Evolutionary conservation across 2,329 filamentous ascomycete species (phyloP).

Genomic region (Fusarium equiseti): DNA sequence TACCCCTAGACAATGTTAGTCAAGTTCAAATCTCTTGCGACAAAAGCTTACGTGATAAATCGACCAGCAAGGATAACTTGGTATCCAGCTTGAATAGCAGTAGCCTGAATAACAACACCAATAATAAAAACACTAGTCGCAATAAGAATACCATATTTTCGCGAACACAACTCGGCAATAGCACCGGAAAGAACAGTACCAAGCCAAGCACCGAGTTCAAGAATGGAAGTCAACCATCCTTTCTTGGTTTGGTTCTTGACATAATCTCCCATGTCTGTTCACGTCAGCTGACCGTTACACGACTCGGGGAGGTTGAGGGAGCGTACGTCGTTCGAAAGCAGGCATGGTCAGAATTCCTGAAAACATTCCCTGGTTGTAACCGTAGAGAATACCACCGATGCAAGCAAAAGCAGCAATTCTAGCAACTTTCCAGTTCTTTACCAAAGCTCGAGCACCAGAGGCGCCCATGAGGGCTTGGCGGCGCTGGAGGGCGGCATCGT

Average conservation of each 20-base stretch:
- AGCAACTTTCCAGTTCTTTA: slow-evolving; percentile 72
- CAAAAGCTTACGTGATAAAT: slow-evolving; percentile 68
- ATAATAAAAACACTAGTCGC: slow-evolving; percentile 75
- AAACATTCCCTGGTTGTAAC: slow-evolving; percentile 76
- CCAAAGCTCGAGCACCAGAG: slow-evolving; percentile 63
- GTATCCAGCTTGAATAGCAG: slow-evolving; percentile 67
- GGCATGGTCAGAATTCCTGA: slow-evolving; percentile 73
- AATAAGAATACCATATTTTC: slow-evolving; percentile 77
- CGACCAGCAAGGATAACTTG: slow-evolving; percentile 75
- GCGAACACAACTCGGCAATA: slow-evolving; percentile 75
- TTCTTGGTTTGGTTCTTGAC: slow-evolving; percentile 65
- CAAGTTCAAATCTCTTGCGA: too few relatives aligned
- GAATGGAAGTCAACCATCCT: slow-evolving; percentile 73
- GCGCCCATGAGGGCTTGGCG: slow-evolving; percentile 67
- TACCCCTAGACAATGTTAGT: slow-evolving; percentile 56
- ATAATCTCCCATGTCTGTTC: slow-evolving; percentile 67
- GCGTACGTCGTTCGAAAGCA: slow-evolving; percentile 63
- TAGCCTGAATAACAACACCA: slow-evolving; percentile 76
- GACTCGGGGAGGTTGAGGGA: rapidly evolving
- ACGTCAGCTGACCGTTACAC: background rate
- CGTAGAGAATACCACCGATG: slow-evolving; percentile 72
- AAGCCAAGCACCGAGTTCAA: slow-evolving; percentile 83
- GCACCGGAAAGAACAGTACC: slow-evolving; percentile 77
- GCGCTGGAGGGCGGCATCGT: slow-evolving; percentile 65
- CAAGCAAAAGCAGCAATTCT: slow-evolving; percentile 72